These are phyloP conservation scores for Alternaria infectoria DNA, from an alignment of 2,329 filamentous ascomycete species.

Conservation along the genomic window DNA sequence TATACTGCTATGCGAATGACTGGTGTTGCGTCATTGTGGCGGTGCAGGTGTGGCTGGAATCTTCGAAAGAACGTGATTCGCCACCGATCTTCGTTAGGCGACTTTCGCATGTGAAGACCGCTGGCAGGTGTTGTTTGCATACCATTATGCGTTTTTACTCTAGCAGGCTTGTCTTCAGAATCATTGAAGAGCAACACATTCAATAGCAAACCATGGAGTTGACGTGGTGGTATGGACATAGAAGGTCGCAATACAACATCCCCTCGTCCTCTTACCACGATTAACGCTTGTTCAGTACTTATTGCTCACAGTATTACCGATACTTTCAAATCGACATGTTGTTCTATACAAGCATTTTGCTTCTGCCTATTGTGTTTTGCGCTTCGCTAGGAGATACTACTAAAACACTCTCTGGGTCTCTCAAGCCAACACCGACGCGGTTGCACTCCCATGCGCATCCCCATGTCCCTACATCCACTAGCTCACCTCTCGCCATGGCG, in stretches of 20 bases:
- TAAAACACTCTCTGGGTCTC: background rate
- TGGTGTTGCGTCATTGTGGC: constrained; percentile 35
- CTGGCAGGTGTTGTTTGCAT: background rate
- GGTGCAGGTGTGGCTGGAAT: constrained; percentile 34
- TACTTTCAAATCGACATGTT: background rate
- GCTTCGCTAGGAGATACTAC: background rate
- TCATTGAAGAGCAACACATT: background rate
- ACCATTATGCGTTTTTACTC: background rate
- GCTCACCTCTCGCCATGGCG: too few relatives aligned
- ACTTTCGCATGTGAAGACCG: background rate
- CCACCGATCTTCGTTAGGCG: constrained; percentile 4
- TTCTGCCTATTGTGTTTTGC: background rate
- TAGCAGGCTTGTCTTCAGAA: background rate
- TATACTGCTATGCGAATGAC: background rate
- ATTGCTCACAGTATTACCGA: background rate
- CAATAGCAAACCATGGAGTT: background rate
- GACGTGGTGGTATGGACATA: background rate
- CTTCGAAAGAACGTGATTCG: constrained; percentile 19
- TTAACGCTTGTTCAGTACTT: background rate
- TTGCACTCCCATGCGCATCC: background rate
- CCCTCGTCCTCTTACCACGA: background rate
- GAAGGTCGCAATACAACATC: background rate
- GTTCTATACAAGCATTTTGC: too few relatives aligned
- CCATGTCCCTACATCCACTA: too few relatives aligned
- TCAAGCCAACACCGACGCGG: background rate